These are phyloP conservation scores for Solanum infundibuliforme DNA, from an alignment of 257 asterid species.

Conservation along the genomic window DNA sequence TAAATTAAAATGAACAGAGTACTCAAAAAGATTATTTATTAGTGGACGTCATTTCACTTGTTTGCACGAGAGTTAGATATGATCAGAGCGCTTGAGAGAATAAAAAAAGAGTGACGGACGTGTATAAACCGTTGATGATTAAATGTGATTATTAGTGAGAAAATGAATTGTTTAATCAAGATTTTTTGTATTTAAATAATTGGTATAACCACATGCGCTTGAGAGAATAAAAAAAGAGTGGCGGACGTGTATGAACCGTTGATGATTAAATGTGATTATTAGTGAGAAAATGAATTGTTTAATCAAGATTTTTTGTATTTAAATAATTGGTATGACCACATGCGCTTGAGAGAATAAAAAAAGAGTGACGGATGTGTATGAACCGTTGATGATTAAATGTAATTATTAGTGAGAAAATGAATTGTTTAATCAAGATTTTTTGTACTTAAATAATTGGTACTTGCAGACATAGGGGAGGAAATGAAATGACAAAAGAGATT, in stretches of 20 bases:
- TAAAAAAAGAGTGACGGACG: neutral
- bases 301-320: neutral
- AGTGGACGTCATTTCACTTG: neutral
- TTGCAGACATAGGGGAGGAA: neutral
- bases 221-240: neutral
- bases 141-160: neutral
- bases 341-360: slow-evolving; percentile 1
- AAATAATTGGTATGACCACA: slow-evolving; percentile 1
- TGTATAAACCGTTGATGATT: neutral
- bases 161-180: neutral
- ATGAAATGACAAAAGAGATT: neutral
- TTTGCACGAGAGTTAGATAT: neutral
- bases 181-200: neutral
- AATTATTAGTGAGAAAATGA: neutral
- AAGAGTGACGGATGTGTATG: neutral
- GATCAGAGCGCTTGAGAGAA: slow-evolving; percentile 9
- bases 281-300: neutral
- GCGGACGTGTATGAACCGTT: slow-evolving; percentile 4
- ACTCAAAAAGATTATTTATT: neutral
- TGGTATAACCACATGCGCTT: neutral
- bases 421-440: neutral
- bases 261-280: neutral
- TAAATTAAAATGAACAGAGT: too few species aligned
- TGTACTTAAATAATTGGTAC: neutral
- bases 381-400: neutral